phyloP scores from a whole-genome alignment of 2,329 filamentous ascomycete species.

The Metarhizium humberi region DNA sequence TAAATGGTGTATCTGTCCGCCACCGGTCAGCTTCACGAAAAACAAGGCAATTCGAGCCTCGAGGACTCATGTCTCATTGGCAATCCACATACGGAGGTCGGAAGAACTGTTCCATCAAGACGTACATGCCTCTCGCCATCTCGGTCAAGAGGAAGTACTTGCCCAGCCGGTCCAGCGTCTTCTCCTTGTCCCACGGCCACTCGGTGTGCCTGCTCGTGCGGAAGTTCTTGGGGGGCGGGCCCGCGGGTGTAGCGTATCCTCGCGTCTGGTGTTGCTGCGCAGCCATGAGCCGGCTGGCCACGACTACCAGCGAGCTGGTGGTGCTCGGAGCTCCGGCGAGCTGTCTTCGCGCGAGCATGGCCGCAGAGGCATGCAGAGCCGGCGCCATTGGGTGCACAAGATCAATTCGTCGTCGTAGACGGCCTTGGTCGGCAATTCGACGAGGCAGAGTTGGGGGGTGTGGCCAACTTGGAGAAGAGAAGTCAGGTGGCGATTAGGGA shows the following conservation, averaged over 20 bases:
- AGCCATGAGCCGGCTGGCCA: constrained; percentile 10
- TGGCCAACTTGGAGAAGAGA: constrained; percentile 5
- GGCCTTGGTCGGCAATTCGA: neutral
- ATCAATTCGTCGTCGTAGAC: neutral
- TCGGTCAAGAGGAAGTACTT: constrained; percentile 95
- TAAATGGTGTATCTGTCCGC: constrained; percentile 83
- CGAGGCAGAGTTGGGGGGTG: constrained; percentile 2
- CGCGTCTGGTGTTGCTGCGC: constrained; percentile 18
- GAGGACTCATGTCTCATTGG: neutral
- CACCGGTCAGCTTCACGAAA: neutral
- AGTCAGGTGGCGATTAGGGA: neutral
- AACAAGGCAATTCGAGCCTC: neutral
- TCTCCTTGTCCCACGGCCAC: constrained; percentile 76
- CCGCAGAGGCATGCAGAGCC: constrained; percentile 20
- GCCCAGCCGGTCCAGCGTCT: constrained; percentile 70
- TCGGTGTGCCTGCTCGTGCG: constrained; percentile 61
- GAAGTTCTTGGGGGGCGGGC: constrained; percentile 73
- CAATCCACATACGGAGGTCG: constrained; percentile 73
- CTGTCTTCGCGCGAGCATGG: constrained; percentile 27
- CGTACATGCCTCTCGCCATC: constrained; percentile 96
- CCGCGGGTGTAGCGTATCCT: constrained; percentile 59
- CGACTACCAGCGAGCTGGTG: constrained; percentile 12
- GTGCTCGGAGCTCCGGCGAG: constrained; percentile 17
- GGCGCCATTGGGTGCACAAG: constrained; percentile 18
- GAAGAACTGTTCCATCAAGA: constrained; percentile 96